Evolutionary conservation across 768 basidiomycete species (phyloP), one percentile per base, ranked within the genome.

Genomic region (Russula earlei): DNA sequence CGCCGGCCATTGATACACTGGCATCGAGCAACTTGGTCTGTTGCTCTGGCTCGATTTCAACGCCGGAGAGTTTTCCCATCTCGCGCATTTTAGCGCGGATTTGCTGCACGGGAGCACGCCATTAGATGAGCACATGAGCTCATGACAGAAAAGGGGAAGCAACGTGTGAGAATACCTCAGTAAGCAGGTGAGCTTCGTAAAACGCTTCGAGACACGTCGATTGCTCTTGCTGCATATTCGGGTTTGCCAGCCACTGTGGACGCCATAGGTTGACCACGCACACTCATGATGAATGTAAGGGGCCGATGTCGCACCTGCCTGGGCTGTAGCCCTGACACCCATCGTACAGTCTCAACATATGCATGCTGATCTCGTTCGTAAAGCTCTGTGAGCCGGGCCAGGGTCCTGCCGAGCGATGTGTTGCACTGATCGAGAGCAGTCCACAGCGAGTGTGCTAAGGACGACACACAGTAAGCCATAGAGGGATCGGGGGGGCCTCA

Each of bases 1-100:
- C 85, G 27, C 96, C 96, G 3, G 87, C 81, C 61, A 86, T 77
- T 14, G 77, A 71, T 15, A 87, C 73, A 58, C 91, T 95, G 4
- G 75, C 74, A 66, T 98, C 81, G 46, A 99, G 76, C 20, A 99
- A 78, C 40, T 73, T 69, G 0, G 91, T 94, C 69, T 99, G 96
- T 67, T 87, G 82, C 4, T 75, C 69, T 1, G 96, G 96, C 69
- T 99, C 96, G 58, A 99, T 94, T 17, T 89, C 86, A 5, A 94
- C 92, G 17, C 74, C 80, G 0, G 87, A 80, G 3, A 75, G 69
- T 7, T 71, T 70, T 22, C 95, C 91, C 91, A 98, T 94, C 56
- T 78, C 71, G 55, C 84, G 83, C 87, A 97, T 94, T 52, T 82
- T 77, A 17, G 65, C 68, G 19, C 95, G 87, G 42, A 93, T 88